These are phyloP conservation scores for Trichosporon faecale DNA, from an alignment of 1,284 basidiomycete genomes.

Conservation along the genomic window DNA sequence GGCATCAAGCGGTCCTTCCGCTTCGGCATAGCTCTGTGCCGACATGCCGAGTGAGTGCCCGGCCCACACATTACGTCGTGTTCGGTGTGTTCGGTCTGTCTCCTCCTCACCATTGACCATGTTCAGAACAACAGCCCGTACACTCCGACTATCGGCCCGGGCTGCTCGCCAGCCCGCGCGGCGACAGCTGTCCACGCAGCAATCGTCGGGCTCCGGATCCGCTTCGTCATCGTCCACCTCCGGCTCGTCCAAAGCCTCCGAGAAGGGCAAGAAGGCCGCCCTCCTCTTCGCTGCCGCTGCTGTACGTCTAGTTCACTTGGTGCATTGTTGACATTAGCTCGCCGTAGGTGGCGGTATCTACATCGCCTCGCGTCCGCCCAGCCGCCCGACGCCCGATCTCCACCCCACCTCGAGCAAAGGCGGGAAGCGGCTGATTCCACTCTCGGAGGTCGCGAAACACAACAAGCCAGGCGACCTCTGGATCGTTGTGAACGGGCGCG, in stretches of 20 bases:
- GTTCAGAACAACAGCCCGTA: not conserved
- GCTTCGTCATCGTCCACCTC: not conserved
- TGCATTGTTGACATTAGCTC: not conserved
- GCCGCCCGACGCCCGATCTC: not conserved
- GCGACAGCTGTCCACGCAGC: not conserved
- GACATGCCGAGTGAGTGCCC: not conserved
- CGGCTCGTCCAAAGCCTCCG: not conserved
- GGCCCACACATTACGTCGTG: not conserved
- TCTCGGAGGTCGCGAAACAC: slow-evolving; percentile 59
- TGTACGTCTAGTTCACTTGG: not conserved
- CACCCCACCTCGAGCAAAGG: not conserved
- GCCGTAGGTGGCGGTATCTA: not conserved
- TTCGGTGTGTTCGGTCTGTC: not conserved
- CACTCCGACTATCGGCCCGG: not conserved
- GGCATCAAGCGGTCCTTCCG: not conserved
- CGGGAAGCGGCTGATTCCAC: slow-evolving; percentile 45
- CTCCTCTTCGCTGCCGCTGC: not conserved
- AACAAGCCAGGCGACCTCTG: slow-evolving; percentile 62
- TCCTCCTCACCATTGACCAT: not conserved
- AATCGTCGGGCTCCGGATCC: not conserved
- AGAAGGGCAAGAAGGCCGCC: not conserved
- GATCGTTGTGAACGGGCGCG: slow-evolving; percentile 69
- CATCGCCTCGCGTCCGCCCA: not conserved
- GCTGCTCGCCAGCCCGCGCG: not conserved
- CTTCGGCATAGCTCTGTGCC: not conserved